Conservation (phyloP, 306 rosid genomes). For the Lathyrus tuberosus region DNA sequence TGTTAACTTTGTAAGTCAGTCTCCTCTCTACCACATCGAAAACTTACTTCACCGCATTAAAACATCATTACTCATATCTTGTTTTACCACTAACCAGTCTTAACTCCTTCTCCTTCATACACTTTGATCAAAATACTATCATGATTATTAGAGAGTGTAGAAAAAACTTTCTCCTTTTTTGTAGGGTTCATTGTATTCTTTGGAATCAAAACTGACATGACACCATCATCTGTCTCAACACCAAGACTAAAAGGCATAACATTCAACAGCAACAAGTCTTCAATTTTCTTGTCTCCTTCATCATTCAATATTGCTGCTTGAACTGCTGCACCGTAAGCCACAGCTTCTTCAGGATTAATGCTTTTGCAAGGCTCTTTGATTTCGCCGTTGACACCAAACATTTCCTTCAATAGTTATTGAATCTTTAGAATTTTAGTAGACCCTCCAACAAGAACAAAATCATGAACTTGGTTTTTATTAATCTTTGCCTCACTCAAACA, state of each 20-base stretch:
- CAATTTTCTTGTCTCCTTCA: conserved; percentile 41
- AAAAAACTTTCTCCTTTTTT: too few species aligned
- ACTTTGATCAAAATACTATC: conserved; percentile 34
- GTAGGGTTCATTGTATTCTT: conserved; percentile 48
- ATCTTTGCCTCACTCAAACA: conserved; percentile 42
- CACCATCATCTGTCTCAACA: conserved; percentile 36
- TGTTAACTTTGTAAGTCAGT: too few species aligned
- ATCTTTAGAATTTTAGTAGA: conserved; percentile 51
- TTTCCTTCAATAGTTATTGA: conserved; percentile 44
- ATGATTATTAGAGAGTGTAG: conserved; percentile 27
- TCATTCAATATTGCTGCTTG: conserved; percentile 49
- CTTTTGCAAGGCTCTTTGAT: conserved; percentile 49
- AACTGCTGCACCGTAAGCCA: conserved; percentile 51
- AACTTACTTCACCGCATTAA: too few species aligned
- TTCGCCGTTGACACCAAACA: conserved; percentile 37
- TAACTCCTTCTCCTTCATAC: conserved; percentile 42
- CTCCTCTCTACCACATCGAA: too few species aligned
- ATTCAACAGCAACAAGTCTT: conserved; percentile 41
- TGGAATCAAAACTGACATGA: conserved; percentile 47
- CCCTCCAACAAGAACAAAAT: conserved; percentile 52
- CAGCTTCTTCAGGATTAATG: conserved; percentile 54
- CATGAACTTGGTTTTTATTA: conserved; percentile 40
- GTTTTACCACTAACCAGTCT: too few species aligned
- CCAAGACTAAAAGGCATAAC: conserved; percentile 50
- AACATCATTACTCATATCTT: too few species aligned